phyloP scores from a whole-genome alignment of 495 filamentous ascomycete genomes.

The Astrothelium macrocarpum region DNA sequence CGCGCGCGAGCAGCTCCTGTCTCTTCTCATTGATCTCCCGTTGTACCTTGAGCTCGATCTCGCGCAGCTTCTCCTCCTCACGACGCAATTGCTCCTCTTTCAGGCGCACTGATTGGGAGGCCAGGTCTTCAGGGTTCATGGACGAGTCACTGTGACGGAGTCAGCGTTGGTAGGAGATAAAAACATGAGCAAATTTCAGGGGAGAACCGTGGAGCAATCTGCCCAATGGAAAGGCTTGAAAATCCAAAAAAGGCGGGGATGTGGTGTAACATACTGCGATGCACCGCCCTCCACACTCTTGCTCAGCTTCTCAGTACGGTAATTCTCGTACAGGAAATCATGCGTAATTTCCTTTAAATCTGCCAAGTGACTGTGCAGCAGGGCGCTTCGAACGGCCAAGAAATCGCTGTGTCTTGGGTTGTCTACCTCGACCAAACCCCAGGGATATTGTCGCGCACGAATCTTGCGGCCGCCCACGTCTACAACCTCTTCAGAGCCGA shows the following conservation, averaged over 20 bases:
- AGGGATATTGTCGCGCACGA: slow-evolving; percentile 75
- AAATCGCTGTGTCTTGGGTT: slow-evolving; percentile 99
- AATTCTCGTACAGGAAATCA: slow-evolving; percentile 99
- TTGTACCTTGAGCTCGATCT: slow-evolving; percentile 98
- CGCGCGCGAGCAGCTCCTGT: slow-evolving; percentile 93
- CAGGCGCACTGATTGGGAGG: slow-evolving; percentile 89
- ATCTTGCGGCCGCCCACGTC: slow-evolving; percentile 80
- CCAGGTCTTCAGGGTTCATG: slow-evolving; percentile 96
- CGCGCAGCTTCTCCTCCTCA: slow-evolving; percentile 98
- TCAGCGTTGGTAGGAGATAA: not conserved
- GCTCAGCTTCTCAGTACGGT: slow-evolving; percentile 99
- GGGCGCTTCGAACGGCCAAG: slow-evolving; percentile 88
- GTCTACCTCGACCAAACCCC: slow-evolving; percentile 97
- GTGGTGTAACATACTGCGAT: slow-evolving; percentile 36
- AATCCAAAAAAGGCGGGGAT: slow-evolving; percentile 47
- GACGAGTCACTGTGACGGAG: slow-evolving; percentile 52
- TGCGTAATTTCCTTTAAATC: slow-evolving; percentile 99
- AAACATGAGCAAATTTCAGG: not conserved
- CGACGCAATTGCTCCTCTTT: slow-evolving; percentile 99
- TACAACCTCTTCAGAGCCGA: slow-evolving; percentile 88
- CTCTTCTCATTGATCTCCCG: slow-evolving; percentile 99
- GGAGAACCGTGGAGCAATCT: not conserved
- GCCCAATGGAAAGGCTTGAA: slow-evolving; percentile 30
- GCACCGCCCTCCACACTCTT: slow-evolving; percentile 94
- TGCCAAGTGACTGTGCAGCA: slow-evolving; percentile 92